These are phyloP conservation scores for Capsicum baccatum DNA, from an alignment of 257 asterid species.

Conservation along the genomic window DNA sequence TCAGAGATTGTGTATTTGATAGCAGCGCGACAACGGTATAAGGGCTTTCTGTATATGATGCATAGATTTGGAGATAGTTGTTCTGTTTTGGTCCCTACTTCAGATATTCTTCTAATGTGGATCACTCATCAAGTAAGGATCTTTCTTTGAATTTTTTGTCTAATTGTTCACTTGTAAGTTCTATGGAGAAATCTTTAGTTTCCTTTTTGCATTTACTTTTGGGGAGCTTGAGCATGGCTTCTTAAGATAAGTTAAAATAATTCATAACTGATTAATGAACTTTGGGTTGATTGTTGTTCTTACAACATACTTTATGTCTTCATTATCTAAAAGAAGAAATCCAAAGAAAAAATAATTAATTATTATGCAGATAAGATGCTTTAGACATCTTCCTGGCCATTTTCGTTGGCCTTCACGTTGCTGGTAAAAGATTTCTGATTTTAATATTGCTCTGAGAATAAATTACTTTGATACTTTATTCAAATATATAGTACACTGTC, in stretches of 20 bases:
- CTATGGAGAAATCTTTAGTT: not conserved
- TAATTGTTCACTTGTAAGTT: not conserved
- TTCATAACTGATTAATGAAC: not conserved
- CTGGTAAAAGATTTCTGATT: slow-evolving; percentile 13
- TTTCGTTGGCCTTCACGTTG: slow-evolving; percentile 14
- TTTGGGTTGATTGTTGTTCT: not conserved
- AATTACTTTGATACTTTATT: not conserved
- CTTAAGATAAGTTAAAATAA: not conserved
- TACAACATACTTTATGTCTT: not conserved
- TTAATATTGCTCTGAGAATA: not conserved
- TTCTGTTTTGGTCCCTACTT: slow-evolving; percentile 71
- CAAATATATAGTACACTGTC: not conserved
- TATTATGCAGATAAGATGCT: not conserved
- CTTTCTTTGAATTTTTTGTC: not conserved
- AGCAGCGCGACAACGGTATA: slow-evolving; percentile 83
- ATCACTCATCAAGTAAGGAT: slow-evolving; percentile 73
- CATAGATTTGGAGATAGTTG: slow-evolving; percentile 57
- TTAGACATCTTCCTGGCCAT: slow-evolving; percentile 1
- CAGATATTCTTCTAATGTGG: slow-evolving; percentile 87
- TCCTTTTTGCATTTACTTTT: not conserved
- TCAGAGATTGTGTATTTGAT: slow-evolving; percentile 75
- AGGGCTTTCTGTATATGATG: slow-evolving; percentile 66
- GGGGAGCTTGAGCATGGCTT: not conserved
- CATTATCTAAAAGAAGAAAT: not conserved
- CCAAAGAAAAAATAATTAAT: not conserved